Base-by-base conservation (phyloP, 768 basidiomycete species). In the Russula sp. region DNA sequence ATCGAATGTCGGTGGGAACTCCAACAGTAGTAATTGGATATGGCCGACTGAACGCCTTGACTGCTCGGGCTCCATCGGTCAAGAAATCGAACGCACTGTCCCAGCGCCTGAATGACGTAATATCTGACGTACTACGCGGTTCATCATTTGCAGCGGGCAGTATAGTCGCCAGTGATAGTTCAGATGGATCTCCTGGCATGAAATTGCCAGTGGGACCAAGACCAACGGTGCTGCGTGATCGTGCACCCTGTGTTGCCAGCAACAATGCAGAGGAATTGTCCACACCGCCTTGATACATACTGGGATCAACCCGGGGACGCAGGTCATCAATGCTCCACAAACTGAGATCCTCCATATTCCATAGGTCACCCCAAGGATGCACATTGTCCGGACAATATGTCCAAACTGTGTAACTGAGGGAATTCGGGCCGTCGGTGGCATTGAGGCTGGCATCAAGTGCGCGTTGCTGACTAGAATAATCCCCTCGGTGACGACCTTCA, bases 271-370 rank as follows among this genome's bases (percentile, higher is more conserved):
- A 75, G 51, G 79, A 80, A 45, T 75, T 70, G 60, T 74, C 71
- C 51, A 52, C 68, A 45, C 66, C 67, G 66, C 67, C 71, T 59
- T 65, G 55, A 58, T 72, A 71, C 54, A 68, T 66, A 42, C 62
- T 63, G 65, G 63, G 42, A 66, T 69, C 67, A 25, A 68, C 66
- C 35, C 63, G 66, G 56, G 56, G 66, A 61, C 70, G 70, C 63
- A 84, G 64, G 70, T 98, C 94, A 66, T 93, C 90, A 4, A 73
- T 66, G 67, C 86, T 87, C 90, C 90, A 98, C 14, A 98, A 64
- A 65, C 90, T 93, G 61, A 98, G 72, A 75, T 98, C 96, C 75
- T 99, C 96, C 74, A 90, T 83, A 72, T 98, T 95, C 96, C 95
- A 99, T 1, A 86, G 86, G 73, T 99, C 96, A 14, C 96, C 93